Evolutionary conservation across 306 rosid species (phyloP), one percentile per base, ranked within the genome.

Genomic region (Potentilla sterilis): DNA sequence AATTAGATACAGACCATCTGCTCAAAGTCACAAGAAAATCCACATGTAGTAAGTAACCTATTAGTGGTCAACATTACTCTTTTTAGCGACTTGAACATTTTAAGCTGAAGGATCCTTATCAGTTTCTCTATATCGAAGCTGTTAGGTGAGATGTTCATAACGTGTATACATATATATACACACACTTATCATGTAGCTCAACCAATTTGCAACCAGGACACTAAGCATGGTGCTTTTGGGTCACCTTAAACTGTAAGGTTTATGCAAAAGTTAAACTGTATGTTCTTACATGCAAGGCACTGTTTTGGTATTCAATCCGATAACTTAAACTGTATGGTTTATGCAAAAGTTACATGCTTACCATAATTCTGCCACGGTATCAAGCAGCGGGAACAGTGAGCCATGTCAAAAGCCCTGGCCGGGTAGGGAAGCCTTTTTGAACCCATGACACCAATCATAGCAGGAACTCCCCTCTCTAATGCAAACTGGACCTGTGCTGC

Each of bases 401-500:
- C 99, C 97, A 95, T 95, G 74, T 95, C 99, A 35, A 95, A 95
- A 2, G 99, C 96, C 74, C 99, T 88, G 5, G 99, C 90, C 0
- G 99, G 97, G 77, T 92, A 95, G 40, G 99, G 97, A 75, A 87
- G 81, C 84, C 97, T 86, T 72, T 92, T 89, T 8, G 99, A 89
- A 75, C 88, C 91, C 89, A 95, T 71, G 70, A 95, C 74, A 59
- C 99, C 99, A 82, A 95, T 92, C 96, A 95, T 95, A 51, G 99
- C 99, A 3, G 99, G 99, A 84, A 95, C 96, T 34, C 99, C 97
- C 73, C 99, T 83, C 85, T 95, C 99, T 78, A 95, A 79, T 34
- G 99, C 97, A 70, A 95, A 95, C 79, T 90, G 97, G 67, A 95
- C 99, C 64, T 95, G 99, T 14, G 97, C 97, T 83, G 91, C 97